phyloP scores from a whole-genome alignment of 768 basidiomycete species.

The Paxillus involutus region DNA sequence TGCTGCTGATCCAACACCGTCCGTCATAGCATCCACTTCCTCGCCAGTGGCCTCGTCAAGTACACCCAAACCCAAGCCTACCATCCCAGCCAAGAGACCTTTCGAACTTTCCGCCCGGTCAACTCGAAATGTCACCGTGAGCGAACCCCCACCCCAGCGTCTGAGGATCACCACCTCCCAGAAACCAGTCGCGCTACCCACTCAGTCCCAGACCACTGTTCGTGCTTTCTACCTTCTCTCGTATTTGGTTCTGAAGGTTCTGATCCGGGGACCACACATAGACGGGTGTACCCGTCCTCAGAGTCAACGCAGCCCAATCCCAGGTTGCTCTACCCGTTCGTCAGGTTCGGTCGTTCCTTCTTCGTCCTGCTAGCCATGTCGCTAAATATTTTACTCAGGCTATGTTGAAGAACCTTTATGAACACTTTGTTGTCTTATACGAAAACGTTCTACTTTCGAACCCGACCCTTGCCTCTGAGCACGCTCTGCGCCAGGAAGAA shows the following conservation, averaged over 20 bases:
- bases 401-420: conserved; percentile 73
- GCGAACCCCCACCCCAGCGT: conserved; percentile 65
- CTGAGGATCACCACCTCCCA: conserved; percentile 49
- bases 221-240: neutral
- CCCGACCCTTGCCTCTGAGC: conserved; percentile 68
- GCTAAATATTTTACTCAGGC: conserved; percentile 40
- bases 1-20: neutral
- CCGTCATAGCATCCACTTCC: conserved; percentile 10
- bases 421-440: conserved; percentile 74
- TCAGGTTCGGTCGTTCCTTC: conserved; percentile 46
- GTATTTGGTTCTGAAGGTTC: neutral
- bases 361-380: too few relatives aligned
- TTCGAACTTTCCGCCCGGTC: conserved; percentile 26
- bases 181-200: conserved; percentile 43
- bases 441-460: conserved; percentile 48
- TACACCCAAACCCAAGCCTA: conserved; percentile 12
- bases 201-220: conserved; percentile 36
- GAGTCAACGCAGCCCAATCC: conserved; percentile 67
- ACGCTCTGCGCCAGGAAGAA: conserved; percentile 80
- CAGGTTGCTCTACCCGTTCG: conserved; percentile 70
- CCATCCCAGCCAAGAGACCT: conserved; percentile 55
- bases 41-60: conserved; percentile 3
- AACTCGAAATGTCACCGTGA: conserved; percentile 10
- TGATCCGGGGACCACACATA: conserved; percentile 19
- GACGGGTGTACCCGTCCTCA: conserved; percentile 65